Percentiles rank a stretch among this genome's conserved stretches.
phyloP scores from a whole-genome alignment of 106 monocot species.

The Chionographis japonica region DNA sequence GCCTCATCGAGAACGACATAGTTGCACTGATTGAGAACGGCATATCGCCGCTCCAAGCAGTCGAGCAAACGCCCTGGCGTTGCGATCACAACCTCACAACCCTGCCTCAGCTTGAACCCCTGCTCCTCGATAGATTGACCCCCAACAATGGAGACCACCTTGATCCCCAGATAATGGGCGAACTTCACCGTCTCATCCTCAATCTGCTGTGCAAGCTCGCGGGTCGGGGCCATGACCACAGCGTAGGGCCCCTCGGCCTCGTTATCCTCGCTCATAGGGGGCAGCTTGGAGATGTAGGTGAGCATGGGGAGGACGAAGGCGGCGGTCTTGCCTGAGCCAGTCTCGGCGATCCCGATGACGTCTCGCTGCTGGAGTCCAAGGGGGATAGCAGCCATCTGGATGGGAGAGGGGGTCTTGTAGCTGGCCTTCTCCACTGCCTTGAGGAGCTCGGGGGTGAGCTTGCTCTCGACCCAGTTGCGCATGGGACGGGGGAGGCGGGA shows the following conservation, averaged over 20 bases:
- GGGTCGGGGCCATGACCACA: slow-evolving; percentile 95
- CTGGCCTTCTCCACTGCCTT: slow-evolving; percentile 86
- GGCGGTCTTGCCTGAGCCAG: slow-evolving; percentile 93
- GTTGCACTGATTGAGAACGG: slow-evolving; percentile 95
- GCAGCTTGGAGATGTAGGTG: slow-evolving; percentile 70
- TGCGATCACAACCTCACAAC: slow-evolving; percentile 97
- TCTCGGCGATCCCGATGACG: slow-evolving; percentile 96
- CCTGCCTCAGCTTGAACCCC: slow-evolving; percentile 89
- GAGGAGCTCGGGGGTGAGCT: slow-evolving; percentile 57
- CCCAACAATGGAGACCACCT: slow-evolving; percentile 96
- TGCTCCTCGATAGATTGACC: slow-evolving; percentile 99
- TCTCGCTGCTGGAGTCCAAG: slow-evolving; percentile 96
- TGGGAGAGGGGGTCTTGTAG: slow-evolving; percentile 87
- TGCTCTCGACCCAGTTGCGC: slow-evolving; percentile 88
- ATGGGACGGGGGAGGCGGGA: slow-evolving; percentile 75
- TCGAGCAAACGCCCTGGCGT: slow-evolving; percentile 88
- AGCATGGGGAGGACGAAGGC: slow-evolving; percentile 98
- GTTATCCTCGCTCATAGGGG: slow-evolving; percentile 88
- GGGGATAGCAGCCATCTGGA: slow-evolving; percentile 97
- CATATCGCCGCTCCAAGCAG: slow-evolving; percentile 89
- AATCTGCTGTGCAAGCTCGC: slow-evolving; percentile 96
- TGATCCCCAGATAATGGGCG: slow-evolving; percentile 88
- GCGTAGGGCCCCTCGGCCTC: slow-evolving; percentile 96
- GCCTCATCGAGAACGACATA: slow-evolving; percentile 99
- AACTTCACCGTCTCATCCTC: slow-evolving; percentile 98